Base-by-base conservation (phyloP, 2,329 filamentous ascomycete species). In the Colletotrichum karsti region DNA sequence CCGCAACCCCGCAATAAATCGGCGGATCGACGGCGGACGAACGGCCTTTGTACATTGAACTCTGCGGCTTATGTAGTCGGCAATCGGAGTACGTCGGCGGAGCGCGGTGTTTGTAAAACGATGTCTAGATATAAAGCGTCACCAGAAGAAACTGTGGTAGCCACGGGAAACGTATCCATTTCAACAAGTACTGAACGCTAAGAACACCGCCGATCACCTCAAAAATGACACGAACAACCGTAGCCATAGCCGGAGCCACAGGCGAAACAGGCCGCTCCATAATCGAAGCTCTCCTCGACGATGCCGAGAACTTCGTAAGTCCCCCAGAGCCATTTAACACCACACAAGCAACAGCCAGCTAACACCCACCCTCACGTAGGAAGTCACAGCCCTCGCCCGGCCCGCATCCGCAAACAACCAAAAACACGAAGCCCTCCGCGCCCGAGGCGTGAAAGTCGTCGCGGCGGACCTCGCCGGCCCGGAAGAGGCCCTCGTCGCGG, bases 301-400 rank as follows among this genome's bases (percentile, higher is more conserved):
- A 15, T 65, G n/a, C 71, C 6, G 70, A 71, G 2, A 58, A 73
- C 15, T 80, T 74, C 57, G 77, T 79, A 46, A 41, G 75, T 68
- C 37, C 7, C 12, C 4, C 42, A 6, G 5, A 8, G 24, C 0
- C 12, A 46, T 4, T 15, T 15, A 6, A 22, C 20, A 7, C 24
- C 20, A 10, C 5, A 2, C 1, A 8, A 46, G 3, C 13, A 46
- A 2, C 15, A 24, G n/a, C n/a, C n/a, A n/a, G n/a, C n/a, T n/a
- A n/a, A 24, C 13, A 5, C 9, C 20, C 7, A 26, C 22, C 4
- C 2, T 48, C 54, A n/a, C 3, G 7, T 22, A 86, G 85, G 79
- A 85, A n/a, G 78, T 88, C 10, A 79, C 78, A 22, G 81, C 81
- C n/a, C 76, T 88, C 8, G 76, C 82, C 5, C 82, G 85, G 73